phyloP scores from a whole-genome alignment of 2,329 filamentous ascomycete genomes.

The Penicillium sp. region DNA sequence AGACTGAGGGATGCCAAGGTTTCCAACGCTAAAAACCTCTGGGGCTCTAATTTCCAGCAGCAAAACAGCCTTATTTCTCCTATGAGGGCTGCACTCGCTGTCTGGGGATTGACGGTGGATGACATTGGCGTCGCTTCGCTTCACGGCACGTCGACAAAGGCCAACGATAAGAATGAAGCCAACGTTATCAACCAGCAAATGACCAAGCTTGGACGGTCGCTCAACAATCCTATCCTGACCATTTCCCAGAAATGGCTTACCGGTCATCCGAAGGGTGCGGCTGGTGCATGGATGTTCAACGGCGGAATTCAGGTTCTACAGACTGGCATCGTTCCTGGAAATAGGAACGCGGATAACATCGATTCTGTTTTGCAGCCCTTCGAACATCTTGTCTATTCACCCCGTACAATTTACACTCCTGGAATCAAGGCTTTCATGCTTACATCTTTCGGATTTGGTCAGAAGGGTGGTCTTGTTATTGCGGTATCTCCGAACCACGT shows the following conservation, averaged over 20 bases:
- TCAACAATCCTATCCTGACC: conserved; percentile 92
- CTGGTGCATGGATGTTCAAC: conserved; percentile 99
- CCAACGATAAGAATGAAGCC: conserved; percentile 99
- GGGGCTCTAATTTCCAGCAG: conserved; percentile 99
- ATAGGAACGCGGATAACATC: conserved; percentile 96
- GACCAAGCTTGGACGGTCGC: conserved; percentile 85
- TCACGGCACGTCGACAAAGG: conserved; percentile 97
- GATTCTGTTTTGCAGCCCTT: conserved; percentile 96
- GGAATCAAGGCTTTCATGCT: conserved; percentile 98
- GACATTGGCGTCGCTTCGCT: conserved; percentile 93
- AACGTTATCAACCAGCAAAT: conserved; percentile 95
- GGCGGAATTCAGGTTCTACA: conserved; percentile 94
- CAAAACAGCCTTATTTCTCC: conserved; percentile 88
- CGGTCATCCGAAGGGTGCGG: conserved; percentile 97
- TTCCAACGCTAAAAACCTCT: conserved; percentile 84
- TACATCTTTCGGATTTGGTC: conserved; percentile 97
- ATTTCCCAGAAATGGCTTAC: conserved; percentile 99
- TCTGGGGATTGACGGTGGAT: conserved; percentile 96
- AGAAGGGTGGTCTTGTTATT: conserved; percentile 96
- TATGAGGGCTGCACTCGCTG: conserved; percentile 89
- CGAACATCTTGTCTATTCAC: conserved; percentile 96
- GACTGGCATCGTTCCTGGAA: conserved; percentile 88
- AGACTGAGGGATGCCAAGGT: conserved; percentile 71
- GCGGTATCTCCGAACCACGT: conserved; percentile 96
- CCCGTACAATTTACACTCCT: conserved; percentile 90